Evolutionary conservation across 129 eudicot genomes (phyloP).

Genomic region (Heracleum sosnowskyi): DNA sequence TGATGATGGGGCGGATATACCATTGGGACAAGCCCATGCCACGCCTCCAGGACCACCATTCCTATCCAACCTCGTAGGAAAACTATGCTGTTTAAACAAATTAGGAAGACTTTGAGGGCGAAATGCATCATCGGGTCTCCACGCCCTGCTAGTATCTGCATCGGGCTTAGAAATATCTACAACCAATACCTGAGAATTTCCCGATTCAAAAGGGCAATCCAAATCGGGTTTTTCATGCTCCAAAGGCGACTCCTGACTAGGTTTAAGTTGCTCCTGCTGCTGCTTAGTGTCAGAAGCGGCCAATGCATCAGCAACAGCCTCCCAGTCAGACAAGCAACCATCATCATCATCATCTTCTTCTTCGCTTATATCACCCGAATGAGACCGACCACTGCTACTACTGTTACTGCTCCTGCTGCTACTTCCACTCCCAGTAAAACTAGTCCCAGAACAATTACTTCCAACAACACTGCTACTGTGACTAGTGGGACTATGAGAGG

Average conservation of each 20-base stretch:
- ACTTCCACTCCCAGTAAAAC: constrained; percentile 47
- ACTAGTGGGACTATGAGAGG: constrained; percentile 54
- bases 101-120: constrained; percentile 79
- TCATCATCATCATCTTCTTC: constrained; percentile 36
- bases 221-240: constrained; percentile 20
- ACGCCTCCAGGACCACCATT: constrained; percentile 28
- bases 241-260: constrained; percentile 20
- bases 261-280: constrained; percentile 22
- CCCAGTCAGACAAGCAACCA: constrained; percentile 75
- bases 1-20: constrained; percentile 39
- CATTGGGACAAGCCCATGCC: constrained; percentile 29
- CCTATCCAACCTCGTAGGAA: constrained; percentile 49
- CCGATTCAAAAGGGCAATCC: constrained; percentile 10
- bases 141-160: constrained; percentile 34
- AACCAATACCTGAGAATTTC: background rate
- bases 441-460: constrained; percentile 37
- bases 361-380: constrained; percentile 46
- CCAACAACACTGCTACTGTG: constrained; percentile 52
- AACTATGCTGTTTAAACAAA: constrained; percentile 52
- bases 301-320: constrained; percentile 75
- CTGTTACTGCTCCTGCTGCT: constrained; percentile 44
- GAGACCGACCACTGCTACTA: constrained; percentile 41
- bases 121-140: constrained; percentile 75
- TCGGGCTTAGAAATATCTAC: constrained; percentile 14
- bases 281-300: constrained; percentile 46